Evolutionary conservation across 805 yeast genomes (phyloP).

Genomic region (Candida ulmi): DNA sequence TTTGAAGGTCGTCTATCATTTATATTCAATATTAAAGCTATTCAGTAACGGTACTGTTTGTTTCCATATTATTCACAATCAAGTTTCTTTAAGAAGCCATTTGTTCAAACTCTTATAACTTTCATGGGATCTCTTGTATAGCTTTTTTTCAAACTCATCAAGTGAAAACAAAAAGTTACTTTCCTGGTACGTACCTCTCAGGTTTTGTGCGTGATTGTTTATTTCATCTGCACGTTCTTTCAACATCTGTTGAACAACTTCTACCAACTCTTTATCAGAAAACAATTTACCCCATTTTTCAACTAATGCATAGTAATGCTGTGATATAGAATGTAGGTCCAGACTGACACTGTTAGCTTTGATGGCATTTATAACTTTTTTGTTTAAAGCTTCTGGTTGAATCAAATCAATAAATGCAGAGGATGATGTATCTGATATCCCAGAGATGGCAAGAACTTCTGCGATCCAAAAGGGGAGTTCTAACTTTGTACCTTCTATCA

Average conservation of each 20-base stretch:
- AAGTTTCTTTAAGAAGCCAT: conserved; percentile 32
- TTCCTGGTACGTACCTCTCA: conserved; percentile 36
- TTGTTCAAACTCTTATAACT: conserved; percentile 37
- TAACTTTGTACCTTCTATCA: conserved; percentile 54
- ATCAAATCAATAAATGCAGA: conserved; percentile 58
- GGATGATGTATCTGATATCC: conserved; percentile 25
- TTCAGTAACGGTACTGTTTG: neutral
- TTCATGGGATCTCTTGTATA: conserved; percentile 50
- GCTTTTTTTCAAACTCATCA: conserved; percentile 68
- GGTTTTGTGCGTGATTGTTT: conserved; percentile 54
- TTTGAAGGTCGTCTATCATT: too few relatives aligned
- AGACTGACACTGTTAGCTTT: conserved; percentile 62
- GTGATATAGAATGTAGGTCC: conserved; percentile 60
- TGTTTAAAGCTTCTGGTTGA: conserved; percentile 64
- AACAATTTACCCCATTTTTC: conserved; percentile 76
- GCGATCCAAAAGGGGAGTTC: conserved; percentile 91
- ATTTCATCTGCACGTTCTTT: conserved; percentile 64
- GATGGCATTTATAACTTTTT: conserved; percentile 72
- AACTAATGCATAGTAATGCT: conserved; percentile 65
- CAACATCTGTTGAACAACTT: conserved; percentile 44
- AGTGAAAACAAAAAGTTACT: conserved; percentile 54
- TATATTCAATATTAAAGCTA: too few relatives aligned
- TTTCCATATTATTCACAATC: neutral
- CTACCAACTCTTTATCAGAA: conserved; percentile 56
- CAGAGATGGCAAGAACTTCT: conserved; percentile 56